phyloP scores from a whole-genome alignment of 805 yeast genomes.

The Candida insectorum region DNA sequence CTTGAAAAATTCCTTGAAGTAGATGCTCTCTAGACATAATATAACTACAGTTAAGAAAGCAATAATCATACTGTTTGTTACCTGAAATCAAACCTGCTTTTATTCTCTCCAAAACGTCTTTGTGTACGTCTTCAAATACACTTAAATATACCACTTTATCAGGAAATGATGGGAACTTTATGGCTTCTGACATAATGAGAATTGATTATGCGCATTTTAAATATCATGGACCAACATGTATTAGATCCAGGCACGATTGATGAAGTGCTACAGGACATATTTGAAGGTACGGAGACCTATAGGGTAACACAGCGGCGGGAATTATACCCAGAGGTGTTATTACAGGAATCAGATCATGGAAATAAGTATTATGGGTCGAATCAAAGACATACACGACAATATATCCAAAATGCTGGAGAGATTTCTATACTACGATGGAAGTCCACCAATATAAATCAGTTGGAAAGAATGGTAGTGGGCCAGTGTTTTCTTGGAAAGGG shows the following conservation, averaged over 20 bases:
- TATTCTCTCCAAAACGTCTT: conserved; percentile 35
- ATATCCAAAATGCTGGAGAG: conserved; percentile 14
- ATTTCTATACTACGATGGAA: conserved; percentile 28
- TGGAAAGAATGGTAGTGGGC: conserved; percentile 8
- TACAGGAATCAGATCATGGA: conserved; percentile 27
- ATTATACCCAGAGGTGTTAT: conserved; percentile 31
- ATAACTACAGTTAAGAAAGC: conserved; percentile 60
- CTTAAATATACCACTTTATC: conserved; percentile 30
- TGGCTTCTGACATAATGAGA: conserved; percentile 2
- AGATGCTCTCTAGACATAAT: conserved; percentile 63
- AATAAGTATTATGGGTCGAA: conserved; percentile 28
- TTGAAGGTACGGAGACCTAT: conserved; percentile 10
- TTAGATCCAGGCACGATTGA: conserved; percentile 7
- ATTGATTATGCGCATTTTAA: not conserved
- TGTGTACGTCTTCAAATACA: conserved; percentile 45
- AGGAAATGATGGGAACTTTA: conserved; percentile 46
- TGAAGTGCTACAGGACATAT: no score
- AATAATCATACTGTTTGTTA: conserved; percentile 51
- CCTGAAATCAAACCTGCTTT: conserved; percentile 43
- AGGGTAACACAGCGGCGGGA: conserved; percentile 2
- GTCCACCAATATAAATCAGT: conserved; percentile 20
- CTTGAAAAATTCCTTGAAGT: conserved; percentile 55
- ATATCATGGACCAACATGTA: not conserved
- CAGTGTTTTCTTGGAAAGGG: conserved; percentile 2
- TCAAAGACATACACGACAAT: conserved; percentile 35